A percentile compares a stretch with the other conserved stretches of the same genome.
phyloP scores from a whole-genome alignment of 495 filamentous ascomycete genomes.

The Hypoxylon rickii region DNA sequence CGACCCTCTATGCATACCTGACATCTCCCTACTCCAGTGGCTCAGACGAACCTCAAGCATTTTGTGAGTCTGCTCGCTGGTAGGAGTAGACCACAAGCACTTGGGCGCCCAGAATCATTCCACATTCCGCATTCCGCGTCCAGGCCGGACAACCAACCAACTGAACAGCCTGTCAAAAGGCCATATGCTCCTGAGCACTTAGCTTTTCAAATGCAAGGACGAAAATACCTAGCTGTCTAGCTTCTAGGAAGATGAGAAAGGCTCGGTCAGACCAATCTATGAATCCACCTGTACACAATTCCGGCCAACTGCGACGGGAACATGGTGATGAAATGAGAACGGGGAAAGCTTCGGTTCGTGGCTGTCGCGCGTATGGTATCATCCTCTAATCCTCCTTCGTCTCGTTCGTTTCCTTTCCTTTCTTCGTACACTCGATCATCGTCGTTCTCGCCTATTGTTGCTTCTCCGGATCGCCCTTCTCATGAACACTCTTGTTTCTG shows the following conservation, averaged over 20 bases:
- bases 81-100: too few species aligned
- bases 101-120: neutral
- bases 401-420: neutral
- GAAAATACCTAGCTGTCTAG: neutral
- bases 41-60: neutral
- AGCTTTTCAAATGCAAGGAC: neutral
- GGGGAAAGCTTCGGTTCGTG: constrained; percentile 2
- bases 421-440: neutral
- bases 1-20: constrained; percentile 9
- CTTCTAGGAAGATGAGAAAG: neutral
- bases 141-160: neutral
- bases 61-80: too few species aligned
- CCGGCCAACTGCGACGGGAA: neutral
- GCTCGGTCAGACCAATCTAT: neutral
- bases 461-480: constrained; percentile 42
- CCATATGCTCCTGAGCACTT: neutral
- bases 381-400: constrained; percentile 9
- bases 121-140: neutral
- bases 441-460: constrained; percentile 13
- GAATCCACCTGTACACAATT: constrained; percentile 8
- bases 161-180: neutral
- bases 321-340: constrained; percentile 1
- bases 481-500: constrained; percentile 45
- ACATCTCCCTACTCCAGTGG: neutral
- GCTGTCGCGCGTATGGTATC: constrained; percentile 28